A percentile compares a stretch with the other conserved stretches of the same genome.
Evolutionary conservation across 2,329 filamentous ascomycete genomes (phyloP).

Genomic region (Fusarium sp.): DNA sequence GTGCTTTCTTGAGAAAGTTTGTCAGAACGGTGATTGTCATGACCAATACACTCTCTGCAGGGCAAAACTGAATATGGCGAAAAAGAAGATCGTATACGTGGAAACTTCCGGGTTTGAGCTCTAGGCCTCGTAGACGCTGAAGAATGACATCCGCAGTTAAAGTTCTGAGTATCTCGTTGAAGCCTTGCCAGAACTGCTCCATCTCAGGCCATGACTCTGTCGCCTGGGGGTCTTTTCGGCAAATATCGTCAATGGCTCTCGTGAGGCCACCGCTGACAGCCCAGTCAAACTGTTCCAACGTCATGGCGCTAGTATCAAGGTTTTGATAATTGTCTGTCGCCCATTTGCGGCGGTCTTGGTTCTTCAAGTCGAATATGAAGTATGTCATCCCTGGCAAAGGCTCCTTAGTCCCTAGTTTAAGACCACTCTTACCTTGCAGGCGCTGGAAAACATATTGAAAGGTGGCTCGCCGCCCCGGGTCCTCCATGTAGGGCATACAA

Average conservation of each 20-base stretch:
- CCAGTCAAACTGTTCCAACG: conserved; percentile 84
- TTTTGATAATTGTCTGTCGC: conserved; percentile 53
- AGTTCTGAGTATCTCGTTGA: conserved; percentile 76
- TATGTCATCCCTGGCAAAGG: conserved; percentile 84
- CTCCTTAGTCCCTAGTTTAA: conserved; percentile 76
- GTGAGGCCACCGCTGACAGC: conserved; percentile 79
- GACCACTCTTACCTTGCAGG: conserved; percentile 74
- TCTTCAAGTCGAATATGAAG: conserved; percentile 75
- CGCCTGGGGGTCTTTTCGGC: conserved; percentile 54
- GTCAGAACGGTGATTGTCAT: conserved; percentile 76
- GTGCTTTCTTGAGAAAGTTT: conserved; percentile 76
- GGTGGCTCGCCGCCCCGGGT: conserved; percentile 60
- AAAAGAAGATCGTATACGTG: conserved; percentile 72
- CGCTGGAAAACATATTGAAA: conserved; percentile 87
- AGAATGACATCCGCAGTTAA: conserved; percentile 79
- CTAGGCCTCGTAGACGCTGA: conserved; percentile 80
- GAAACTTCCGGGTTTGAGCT: conserved; percentile 67
- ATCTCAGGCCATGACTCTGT: conserved; percentile 59
- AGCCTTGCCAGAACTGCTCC: conserved; percentile 80
- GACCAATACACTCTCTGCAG: conserved; percentile 67
- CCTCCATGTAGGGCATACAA: conserved; percentile 77
- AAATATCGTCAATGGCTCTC: conserved; percentile 70
- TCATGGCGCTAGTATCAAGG: conserved; percentile 68
- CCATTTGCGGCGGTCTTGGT: conserved; percentile 63
- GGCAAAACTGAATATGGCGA: conserved; percentile 61